Conservation (phyloP, 257 asterid species). For the Paraleonurus japonicus region DNA sequence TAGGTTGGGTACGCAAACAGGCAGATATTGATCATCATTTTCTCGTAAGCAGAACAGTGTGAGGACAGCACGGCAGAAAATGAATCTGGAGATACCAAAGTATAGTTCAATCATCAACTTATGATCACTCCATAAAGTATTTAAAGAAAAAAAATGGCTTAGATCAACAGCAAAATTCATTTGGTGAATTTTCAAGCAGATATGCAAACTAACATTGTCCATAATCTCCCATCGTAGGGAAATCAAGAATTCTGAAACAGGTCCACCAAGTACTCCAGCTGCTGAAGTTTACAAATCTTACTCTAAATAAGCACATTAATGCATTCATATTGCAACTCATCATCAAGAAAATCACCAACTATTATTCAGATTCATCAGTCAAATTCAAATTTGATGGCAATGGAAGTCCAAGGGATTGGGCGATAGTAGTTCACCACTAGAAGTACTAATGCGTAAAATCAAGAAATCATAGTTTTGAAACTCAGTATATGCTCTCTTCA, state of each 20-base stretch:
- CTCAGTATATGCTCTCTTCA: constrained; percentile 2
- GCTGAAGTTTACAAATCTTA: neutral
- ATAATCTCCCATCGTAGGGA: neutral
- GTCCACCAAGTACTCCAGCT: neutral
- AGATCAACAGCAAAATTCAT: neutral
- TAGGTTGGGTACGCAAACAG: constrained; percentile 82
- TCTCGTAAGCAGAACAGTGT: constrained; percentile 54
- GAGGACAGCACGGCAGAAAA: constrained; percentile 88
- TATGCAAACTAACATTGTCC: neutral
- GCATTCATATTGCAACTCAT: neutral
- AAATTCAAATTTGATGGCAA: neutral
- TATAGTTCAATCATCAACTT: constrained; percentile 14
- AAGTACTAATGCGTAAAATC: neutral
- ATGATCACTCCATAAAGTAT: neutral
- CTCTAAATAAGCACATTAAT: neutral
- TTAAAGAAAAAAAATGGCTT: neutral
- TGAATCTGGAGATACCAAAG: constrained; percentile 59
- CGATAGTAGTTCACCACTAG: neutral
- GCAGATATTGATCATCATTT: constrained; percentile 48
- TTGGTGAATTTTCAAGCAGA: neutral
- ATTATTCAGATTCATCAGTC: neutral
- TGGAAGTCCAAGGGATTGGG: neutral
- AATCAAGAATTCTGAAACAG: neutral
- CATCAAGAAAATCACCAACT: constrained; percentile 11
- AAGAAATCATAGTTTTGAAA: neutral